Percentiles rank a stretch among this genome's conserved stretches.
These are phyloP conservation scores for Hymenoscyphus repandus DNA, from an alignment of 2,329 filamentous ascomycete species.

Conservation along the genomic window DNA sequence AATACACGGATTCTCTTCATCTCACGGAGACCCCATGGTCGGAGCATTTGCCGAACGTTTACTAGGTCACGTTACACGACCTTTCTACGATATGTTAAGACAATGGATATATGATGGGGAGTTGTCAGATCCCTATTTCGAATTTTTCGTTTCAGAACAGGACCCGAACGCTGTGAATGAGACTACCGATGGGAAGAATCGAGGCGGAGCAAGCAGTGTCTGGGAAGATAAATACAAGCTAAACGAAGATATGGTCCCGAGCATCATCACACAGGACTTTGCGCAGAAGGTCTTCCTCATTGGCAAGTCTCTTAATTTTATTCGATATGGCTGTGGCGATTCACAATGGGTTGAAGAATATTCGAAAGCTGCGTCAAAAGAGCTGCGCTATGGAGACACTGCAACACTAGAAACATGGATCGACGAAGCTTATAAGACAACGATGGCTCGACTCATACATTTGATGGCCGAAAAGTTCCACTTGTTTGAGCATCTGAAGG, in stretches of 20 bases:
- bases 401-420: conserved; percentile 88
- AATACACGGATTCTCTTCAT: conserved; percentile 88
- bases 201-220: conserved; percentile 73
- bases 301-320: conserved; percentile 96
- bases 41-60: conserved; percentile 88
- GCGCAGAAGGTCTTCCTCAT: conserved; percentile 96
- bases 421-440: conserved; percentile 95
- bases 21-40: conserved; percentile 92
- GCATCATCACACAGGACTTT: conserved; percentile 89
- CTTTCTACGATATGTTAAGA: conserved; percentile 93
- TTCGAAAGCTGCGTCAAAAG: conserved; percentile 86
- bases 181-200: conserved; percentile 44
- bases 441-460: conserved; percentile 89
- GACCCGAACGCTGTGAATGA: conserved; percentile 44
- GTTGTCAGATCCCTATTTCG: conserved; percentile 87
- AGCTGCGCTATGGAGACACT: conserved; percentile 88
- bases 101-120: conserved; percentile 99
- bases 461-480: conserved; percentile 96
- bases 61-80: conserved; percentile 78
- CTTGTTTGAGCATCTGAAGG: conserved; percentile 84
- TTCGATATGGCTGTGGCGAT: conserved; percentile 90
- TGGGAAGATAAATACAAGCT: conserved; percentile 98
- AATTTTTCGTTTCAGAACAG: conserved; percentile 93
- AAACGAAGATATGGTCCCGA: conserved; percentile 79
- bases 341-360: conserved; percentile 94